Evolutionary conservation across 768 basidiomycete genomes (phyloP).

Genomic region (Termitomyces heimii): DNA sequence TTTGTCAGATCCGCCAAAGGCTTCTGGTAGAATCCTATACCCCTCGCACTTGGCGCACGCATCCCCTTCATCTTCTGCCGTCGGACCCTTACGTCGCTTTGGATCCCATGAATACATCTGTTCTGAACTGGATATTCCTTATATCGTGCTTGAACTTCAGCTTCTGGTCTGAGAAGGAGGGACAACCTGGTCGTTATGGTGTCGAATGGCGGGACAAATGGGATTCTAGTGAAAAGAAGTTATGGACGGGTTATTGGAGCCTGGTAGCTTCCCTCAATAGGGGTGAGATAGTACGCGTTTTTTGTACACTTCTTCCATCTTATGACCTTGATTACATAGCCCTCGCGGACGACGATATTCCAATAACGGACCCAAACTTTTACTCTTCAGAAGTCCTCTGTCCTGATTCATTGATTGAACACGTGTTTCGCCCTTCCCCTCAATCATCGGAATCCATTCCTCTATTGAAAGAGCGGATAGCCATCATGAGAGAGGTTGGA

Average conservation of each 20-base stretch:
- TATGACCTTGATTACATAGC: slow-evolving; percentile 35
- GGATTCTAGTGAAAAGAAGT: slow-evolving; percentile 39
- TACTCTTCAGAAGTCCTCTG: slow-evolving; percentile 68
- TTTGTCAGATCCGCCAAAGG: slow-evolving; percentile 52
- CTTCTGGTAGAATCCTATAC: slow-evolving; percentile 62
- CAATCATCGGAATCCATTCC: slow-evolving; percentile 63
- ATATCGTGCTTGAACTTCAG: slow-evolving; percentile 84
- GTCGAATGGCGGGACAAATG: slow-evolving; percentile 75
- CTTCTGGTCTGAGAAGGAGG: slow-evolving; percentile 79
- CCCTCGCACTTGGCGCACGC: slow-evolving; percentile 77
- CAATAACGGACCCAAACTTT: slow-evolving; percentile 74
- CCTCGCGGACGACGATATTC: slow-evolving; percentile 63
- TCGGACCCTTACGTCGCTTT: slow-evolving; percentile 51
- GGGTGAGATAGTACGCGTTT: slow-evolving; percentile 36
- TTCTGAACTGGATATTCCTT: slow-evolving; percentile 84
- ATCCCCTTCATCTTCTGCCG: slow-evolving; percentile 70
- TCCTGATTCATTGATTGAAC: slow-evolving; percentile 61
- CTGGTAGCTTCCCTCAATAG: slow-evolving; percentile 78
- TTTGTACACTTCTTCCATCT: slow-evolving; percentile 1
- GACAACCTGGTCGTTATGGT: slow-evolving; percentile 56
- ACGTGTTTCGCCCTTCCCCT: slow-evolving; percentile 60
- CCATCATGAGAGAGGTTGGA: slow-evolving; percentile 76
- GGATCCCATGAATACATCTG: slow-evolving; percentile 48
- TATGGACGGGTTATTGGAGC: slow-evolving; percentile 86
- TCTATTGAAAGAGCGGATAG: slow-evolving; percentile 63